phyloP scores from a whole-genome alignment of 2,329 filamentous ascomycete genomes.

The Fusarium guadeloupense region DNA sequence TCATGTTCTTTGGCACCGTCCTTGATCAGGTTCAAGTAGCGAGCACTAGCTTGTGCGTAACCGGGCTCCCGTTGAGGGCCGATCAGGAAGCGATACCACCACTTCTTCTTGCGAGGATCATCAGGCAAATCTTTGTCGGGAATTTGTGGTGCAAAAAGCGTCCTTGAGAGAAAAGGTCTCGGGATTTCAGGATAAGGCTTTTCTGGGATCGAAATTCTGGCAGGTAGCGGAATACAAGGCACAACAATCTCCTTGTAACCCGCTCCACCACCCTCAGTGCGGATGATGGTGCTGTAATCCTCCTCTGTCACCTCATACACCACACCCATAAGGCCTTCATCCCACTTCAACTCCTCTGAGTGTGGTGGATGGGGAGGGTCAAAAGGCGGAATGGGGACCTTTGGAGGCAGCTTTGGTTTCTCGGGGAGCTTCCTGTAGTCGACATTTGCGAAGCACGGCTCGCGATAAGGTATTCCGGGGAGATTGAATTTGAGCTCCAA shows the following conservation, averaged over 20 bases:
- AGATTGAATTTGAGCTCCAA: slow-evolving; percentile 86
- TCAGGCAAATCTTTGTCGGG: slow-evolving; percentile 48
- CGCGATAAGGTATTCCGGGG: slow-evolving; percentile 82
- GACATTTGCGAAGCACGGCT: slow-evolving; percentile 93
- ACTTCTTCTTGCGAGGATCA: slow-evolving; percentile 50
- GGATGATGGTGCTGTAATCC: slow-evolving; percentile 88
- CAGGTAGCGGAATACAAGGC: slow-evolving; percentile 76
- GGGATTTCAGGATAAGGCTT: slow-evolving; percentile 63
- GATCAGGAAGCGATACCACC: slow-evolving; percentile 58
- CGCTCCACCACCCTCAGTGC: slow-evolving; percentile 86
- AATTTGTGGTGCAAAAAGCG: slow-evolving; percentile 75
- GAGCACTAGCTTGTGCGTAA: slow-evolving; percentile 83
- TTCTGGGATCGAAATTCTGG: slow-evolving; percentile 68
- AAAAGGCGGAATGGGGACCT: slow-evolving; percentile 41
- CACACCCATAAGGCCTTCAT: slow-evolving; percentile 86
- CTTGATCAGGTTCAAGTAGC: slow-evolving; percentile 83
- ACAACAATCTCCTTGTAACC: slow-evolving; percentile 87
- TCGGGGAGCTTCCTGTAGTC: slow-evolving; percentile 65
- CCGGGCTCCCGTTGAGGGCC: slow-evolving; percentile 66
- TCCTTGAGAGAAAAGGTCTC: slow-evolving; percentile 81
- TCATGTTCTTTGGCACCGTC: slow-evolving; percentile 81
- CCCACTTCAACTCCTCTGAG: slow-evolving; percentile 60
- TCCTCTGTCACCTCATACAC: slow-evolving; percentile 90
- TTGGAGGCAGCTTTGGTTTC: slow-evolving; percentile 47
- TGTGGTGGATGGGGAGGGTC: slow-evolving; percentile 38